Base-by-base conservation (phyloP, 2,329 filamentous ascomycete genomes). In the Pestalotiopsis fici region DNA sequence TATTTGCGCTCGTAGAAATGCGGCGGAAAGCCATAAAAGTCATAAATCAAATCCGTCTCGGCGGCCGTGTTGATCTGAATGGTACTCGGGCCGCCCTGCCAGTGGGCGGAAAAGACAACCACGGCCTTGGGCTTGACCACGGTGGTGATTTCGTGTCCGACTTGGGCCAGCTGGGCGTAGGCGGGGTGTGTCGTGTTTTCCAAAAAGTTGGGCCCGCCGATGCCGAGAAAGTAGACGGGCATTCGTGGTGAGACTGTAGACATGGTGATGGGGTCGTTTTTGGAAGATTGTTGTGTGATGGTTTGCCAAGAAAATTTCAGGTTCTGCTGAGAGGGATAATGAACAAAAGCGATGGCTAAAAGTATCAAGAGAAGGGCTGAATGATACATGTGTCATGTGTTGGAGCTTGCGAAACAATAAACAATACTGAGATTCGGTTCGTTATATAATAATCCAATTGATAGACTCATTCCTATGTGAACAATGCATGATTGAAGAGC, bases 61-160 rank as follows among this genome's bases (percentile, higher is more conserved):
- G 88, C 86, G 1, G 84, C 85, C 1, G 82, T 84, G 72, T 90
- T 90, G 73, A 90, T 83, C 72, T 87, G 78, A 60, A 90, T 80
- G 1, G 77, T 84, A 73, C 83, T 81, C 56, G 74, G 75, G 69
- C 67, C 76, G 63, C 81, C 86, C 78, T 90, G 86, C 89, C 89
- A 91, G 77, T 91, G 89, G 0, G 88, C 89, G 2, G 89, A 91
- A 72, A 91, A 86, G 7, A 91, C 87, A 3, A 91, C 85, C 23
- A 91, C 83, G 6, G 88, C 90, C 68, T 85, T 86, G 1, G 89
- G 89, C 71, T 87, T 87, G 59, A 90, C 85, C 70, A 85, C 84
- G 15, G 82, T 80, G 0, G 87, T 90, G 74, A 91, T 90, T 70
- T 91, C 88, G 3, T 74, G 79, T 18, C 89, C 89, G 56, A 90